phyloP scores from a whole-genome alignment of 2,329 filamentous ascomycete species.

The Aspergillus cejpii region DNA sequence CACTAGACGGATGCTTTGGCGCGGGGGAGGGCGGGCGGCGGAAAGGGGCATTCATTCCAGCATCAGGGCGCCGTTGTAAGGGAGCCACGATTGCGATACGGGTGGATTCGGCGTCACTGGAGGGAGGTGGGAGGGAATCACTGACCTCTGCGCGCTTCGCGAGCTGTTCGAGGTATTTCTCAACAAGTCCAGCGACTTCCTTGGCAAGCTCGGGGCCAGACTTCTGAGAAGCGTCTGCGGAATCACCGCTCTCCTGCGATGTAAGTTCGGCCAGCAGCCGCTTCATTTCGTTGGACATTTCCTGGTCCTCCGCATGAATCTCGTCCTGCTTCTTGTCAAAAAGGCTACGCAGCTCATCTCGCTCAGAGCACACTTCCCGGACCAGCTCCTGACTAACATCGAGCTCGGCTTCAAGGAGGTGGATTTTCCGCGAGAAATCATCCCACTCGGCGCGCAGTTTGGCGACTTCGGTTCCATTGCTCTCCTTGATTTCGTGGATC shows the following conservation, averaged over 20 bases:
- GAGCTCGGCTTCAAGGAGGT: conserved; percentile 36
- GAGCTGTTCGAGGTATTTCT: conserved; percentile 46
- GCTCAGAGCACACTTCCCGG: conserved; percentile 35
- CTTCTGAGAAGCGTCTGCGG: conserved; percentile 29
- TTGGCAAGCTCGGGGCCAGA: conserved; percentile 37
- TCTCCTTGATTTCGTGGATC: conserved; percentile 33
- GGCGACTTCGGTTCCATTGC: conserved; percentile 29
- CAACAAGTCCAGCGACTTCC: conserved; percentile 48
- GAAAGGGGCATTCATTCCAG: not conserved
- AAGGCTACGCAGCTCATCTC: conserved; percentile 36
- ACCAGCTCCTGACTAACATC: conserved; percentile 35
- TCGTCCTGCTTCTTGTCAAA: conserved; percentile 36
- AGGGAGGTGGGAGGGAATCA: conserved; percentile 10
- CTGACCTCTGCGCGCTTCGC: conserved; percentile 41
- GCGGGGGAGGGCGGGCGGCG: not conserved
- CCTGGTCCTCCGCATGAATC: conserved; percentile 38
- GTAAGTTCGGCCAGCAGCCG: conserved; percentile 36
- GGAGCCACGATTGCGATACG: not conserved
- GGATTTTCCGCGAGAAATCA: conserved; percentile 28
- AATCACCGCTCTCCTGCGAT: conserved; percentile 29
- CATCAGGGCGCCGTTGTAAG: not conserved
- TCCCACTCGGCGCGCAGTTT: conserved; percentile 34
- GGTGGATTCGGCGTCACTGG: not conserved
- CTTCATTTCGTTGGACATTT: conserved; percentile 38
- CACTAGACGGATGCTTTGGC: not conserved